Evolutionary conservation across 2,329 filamentous ascomycete species (phyloP).

Genomic region (Xylaria digitata): DNA sequence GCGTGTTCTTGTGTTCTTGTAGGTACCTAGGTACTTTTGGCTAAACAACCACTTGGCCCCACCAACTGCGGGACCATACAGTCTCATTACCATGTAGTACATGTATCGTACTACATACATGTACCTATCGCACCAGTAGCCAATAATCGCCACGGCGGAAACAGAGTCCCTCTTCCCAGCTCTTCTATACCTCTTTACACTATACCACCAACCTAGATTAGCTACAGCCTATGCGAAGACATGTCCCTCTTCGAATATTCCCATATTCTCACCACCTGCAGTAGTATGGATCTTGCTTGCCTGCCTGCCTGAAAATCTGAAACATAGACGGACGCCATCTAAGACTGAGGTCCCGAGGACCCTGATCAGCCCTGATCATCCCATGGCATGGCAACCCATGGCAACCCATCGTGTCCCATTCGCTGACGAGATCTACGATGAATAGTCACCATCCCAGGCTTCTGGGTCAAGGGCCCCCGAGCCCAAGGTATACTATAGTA

Average conservation of each 20-base stretch:
- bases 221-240: not conserved
- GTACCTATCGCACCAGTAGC: constrained; percentile 35
- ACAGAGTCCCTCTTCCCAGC: not conserved
- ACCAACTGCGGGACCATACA: not conserved
- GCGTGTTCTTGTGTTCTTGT: no score
- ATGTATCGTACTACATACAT: no score
- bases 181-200: not conserved
- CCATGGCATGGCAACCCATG: not conserved
- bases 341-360: constrained; percentile 17
- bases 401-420: not conserved
- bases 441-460: constrained; percentile 44
- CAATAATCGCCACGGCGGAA: constrained; percentile 27
- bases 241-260: not conserved
- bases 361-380: constrained; percentile 14
- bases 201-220: not conserved
- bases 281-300: constrained; percentile 27
- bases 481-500: not conserved
- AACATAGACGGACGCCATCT: constrained; percentile 28
- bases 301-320: constrained; percentile 36
- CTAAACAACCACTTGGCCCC: not conserved
- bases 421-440: constrained; percentile 45
- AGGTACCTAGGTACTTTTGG: not conserved
- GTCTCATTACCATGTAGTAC: no score
- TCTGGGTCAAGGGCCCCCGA: constrained; percentile 26
- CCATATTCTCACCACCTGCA: constrained; percentile 17